Evolutionary conservation across 768 basidiomycete species (phyloP), one percentile per base, ranked within the genome.

Genomic region (Naganishia vaughanmartiniae): DNA sequence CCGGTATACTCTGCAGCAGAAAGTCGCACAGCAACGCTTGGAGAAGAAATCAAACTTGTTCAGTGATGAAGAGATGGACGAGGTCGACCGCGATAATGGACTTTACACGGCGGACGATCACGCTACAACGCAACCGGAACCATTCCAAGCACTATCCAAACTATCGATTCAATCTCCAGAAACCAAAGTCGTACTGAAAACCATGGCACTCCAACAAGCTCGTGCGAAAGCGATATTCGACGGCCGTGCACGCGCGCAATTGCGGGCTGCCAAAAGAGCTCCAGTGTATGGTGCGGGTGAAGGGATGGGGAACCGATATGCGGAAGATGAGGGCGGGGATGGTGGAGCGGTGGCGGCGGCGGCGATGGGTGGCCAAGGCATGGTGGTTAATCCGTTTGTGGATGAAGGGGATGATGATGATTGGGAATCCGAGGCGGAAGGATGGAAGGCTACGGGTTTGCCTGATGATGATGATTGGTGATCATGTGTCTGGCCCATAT

Each of bases 391-490:
- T 33, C 45, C 30, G 24, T 58, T 53, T 34, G 45, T 28, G 39
- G 30, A 58, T 12, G 56, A 60, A 17, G 55, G 55, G n/a, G 36
- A 68, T 36, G 71, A 72, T 33, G 71, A 72, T 63, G 71, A 72
- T 68, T 72, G 71, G 71, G 71, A 72, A 21, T 67, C 66, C 36
- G 71, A 72, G 21, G 45, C 63, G 7, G 71, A 72, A 24, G 71
- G 71, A 9, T 72, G 71, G 71, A 72, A 72, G 31, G 58, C 39
- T 19, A 53, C 58, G 10, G 71, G 71, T 45, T 45, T 68, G 15
- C 54, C 54, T 6, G 71, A 67, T 57, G 71, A 68, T 33, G 71
- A 72, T 48, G 71, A 72, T 65, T 72, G 71, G 71, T 72, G 54
- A 55, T 55, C 2, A 15, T 42, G n/a, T n/a, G n/a, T n/a, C n/a